A percentile compares a stretch with the other conserved stretches of the same genome.
Conservation (phyloP, 805 yeast species). For the Candida broadrunensis region DNA sequence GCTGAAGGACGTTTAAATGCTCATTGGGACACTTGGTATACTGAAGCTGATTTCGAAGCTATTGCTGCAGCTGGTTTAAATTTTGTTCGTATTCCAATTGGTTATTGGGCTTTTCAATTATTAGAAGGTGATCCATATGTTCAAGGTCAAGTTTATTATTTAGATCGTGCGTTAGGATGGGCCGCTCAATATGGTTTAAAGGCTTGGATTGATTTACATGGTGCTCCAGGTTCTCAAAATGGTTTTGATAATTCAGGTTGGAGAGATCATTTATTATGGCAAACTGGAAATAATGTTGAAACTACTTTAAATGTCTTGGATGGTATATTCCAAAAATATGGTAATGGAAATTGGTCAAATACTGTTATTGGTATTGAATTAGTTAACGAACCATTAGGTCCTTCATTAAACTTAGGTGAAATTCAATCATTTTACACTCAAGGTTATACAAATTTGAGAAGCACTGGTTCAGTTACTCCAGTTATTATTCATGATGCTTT, state of each 20-base stretch:
- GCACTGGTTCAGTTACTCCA: slow-evolving; percentile 47
- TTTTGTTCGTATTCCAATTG: slow-evolving; percentile 86
- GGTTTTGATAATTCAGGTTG: slow-evolving; percentile 94
- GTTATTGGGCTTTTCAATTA: slow-evolving; percentile 85
- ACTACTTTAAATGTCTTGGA: slow-evolving; percentile 56
- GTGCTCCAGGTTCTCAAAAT: slow-evolving; percentile 96
- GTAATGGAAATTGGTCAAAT: slow-evolving; percentile 56
- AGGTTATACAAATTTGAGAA: slow-evolving; percentile 66
- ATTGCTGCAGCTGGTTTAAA: slow-evolving; percentile 70
- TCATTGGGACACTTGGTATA: slow-evolving; percentile 81
- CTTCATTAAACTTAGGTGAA: slow-evolving; percentile 55
- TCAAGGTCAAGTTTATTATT: slow-evolving; percentile 69
- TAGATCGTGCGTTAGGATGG: slow-evolving; percentile 81
- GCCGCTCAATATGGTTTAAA: slow-evolving; percentile 56
- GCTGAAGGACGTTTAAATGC: slow-evolving; percentile 50
- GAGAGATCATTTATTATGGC: slow-evolving; percentile 63
- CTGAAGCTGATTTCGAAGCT: slow-evolving; percentile 64
- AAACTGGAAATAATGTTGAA: slow-evolving; percentile 48
- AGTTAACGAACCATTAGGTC: slow-evolving; percentile 86
- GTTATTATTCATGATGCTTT: slow-evolving; percentile 84
- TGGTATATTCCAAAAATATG: slow-evolving; percentile 61
- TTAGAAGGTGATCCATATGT: slow-evolving; percentile 78
- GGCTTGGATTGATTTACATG: slow-evolving; percentile 92
- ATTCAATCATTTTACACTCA: slow-evolving; percentile 57
- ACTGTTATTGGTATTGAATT: slow-evolving; percentile 82